Evolutionary conservation across 2,329 filamentous ascomycete species (phyloP), one percentile per base, ranked within the genome.

Genomic region (Sphaerulina populicola): DNA sequence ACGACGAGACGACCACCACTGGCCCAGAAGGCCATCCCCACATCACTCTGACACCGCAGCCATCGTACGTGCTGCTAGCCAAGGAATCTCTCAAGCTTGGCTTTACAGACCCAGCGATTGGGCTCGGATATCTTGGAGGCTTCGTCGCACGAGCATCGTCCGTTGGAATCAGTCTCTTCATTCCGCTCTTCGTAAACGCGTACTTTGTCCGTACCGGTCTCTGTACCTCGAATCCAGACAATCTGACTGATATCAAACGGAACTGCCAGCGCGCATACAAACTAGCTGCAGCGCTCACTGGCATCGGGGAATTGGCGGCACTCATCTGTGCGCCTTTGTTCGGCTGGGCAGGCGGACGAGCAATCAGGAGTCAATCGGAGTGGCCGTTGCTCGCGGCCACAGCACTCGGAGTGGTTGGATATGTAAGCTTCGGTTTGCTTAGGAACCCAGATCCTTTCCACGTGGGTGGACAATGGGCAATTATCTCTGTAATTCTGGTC

Each of bases 131-230:
- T 64, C 73, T 97, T 0, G 93, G 91, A 56, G 93, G 93, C 1
- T 96, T 97, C 62, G 91, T 98, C 2, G 91, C 90, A 8, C 82
- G 93, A 50, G 90, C 93, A 6, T 96, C 90, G 0, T 95, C 89
- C 0, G 93, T 98, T 4, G 91, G 87, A 47, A 94, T 98, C 58
- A 94, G 88, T 0, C 79, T 97, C 5, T 98, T 97, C 71, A 86
- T 98, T 48, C 93, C 93, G 0, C 78, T 98, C 1, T 94, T 86
- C 65, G 82, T 96, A 61, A 97, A 97, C 66, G 83, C 88, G 21
- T 95, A 88, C 68, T 97, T 91, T 69, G 86, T 91, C 57, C 74
- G 75, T 44, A 84, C 85, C 47, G 90, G 88, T 2, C 84, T 86
- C 58, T 97, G 93, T 71, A 77, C 81, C 29, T 71, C 68, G 12